Base-by-base conservation (phyloP, 1,284 basidiomycete species). In the Rhizoctonia solani region DNA sequence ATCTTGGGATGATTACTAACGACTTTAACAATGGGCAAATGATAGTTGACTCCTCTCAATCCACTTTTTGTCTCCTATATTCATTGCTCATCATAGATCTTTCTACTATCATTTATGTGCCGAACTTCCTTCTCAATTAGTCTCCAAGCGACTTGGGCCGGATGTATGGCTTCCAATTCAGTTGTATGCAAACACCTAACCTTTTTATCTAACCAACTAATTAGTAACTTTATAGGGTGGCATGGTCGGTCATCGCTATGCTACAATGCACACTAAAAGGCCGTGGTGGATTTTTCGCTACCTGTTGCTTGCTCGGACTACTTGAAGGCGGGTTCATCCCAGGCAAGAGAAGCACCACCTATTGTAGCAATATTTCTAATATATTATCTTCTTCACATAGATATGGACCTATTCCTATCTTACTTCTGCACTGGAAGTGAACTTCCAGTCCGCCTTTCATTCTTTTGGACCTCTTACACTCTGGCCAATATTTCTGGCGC, bases 91-190 rank as follows among this genome's bases (percentile, higher is more conserved):
- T 44, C 13, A 2, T 3, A 63, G 59, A 63, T 87, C 1, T 84
- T 83, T 70, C 79, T 83, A 56, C 69, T 88, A 1, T 76, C 83
- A 41, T 89, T 89, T 75, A 76, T 89, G 42, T 77, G 85, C 85
- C 4, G 87, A 88, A 72, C 75, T 89, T 29, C 88, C 88, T n/a
- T 88, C 87, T 1, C 88, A 89, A 70, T 77, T 90, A 14, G 76
- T 90, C 49, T 88, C 86, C 3, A 90, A 89, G 75, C 80, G 85
- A n/a, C 81, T 87, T 42, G 87, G 88, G 3, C 85, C 87, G 1
- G 87, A 89, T 74, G 79, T 83, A 27, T 90, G 87, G 87, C 85
- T 89, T 71, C 88, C 88, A 0, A 83, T 78, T n/a, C 61, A 65
- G 23, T 34, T 63, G 49, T 58, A 54, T 5, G 30, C 4, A 0